Evolutionary conservation across 2,329 filamentous ascomycete genomes (phyloP), one percentile per base, ranked within the genome.

Genomic region (Aureobasidium subglaciale): DNA sequence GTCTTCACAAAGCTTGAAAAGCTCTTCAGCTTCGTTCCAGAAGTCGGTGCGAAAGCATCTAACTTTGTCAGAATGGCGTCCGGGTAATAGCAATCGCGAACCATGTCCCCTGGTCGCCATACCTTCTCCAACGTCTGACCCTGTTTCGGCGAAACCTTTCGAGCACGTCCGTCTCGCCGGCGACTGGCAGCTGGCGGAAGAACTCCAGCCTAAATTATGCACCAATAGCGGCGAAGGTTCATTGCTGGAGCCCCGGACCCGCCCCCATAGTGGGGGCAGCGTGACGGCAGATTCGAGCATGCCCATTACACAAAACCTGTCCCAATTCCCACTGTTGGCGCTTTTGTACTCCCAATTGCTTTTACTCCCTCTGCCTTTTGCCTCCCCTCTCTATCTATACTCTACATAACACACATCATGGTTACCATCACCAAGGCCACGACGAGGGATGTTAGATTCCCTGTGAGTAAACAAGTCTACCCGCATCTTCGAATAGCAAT

Each of bases 381-480:
- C 22, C 32, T 25, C 18, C 32, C 32, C 3, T 6, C 10, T 32
- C 13, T 10, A 2, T 32, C 18, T n/a, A 24, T 8, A 46, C 22
- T 46, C 40, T 46, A 18, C 29, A 45, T n/a, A 54, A 35, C 40
- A 35, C 20, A 43, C 50, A 56, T 35, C 15, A 76, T 76, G 75
- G 73, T 76, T 27, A 76, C 72, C 27, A 77, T 78, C 54, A 76
- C 73, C 20, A 63, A 66, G 30, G 62, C 67, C 25, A 72, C 73
- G 60, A 77, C 75, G 58, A 69, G 71, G 61, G 75, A 78, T 69
- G 73, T 77, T 43, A 70, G 75, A 58, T 78, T 78, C 61, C 75
- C 75, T 30, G 73, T 75, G 64, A 49, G 70, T 52, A 3, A 22
- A 52, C 42, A 25, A 46, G 24, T 29, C 15, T 56, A 63, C 41